These are phyloP conservation scores for Vanilla planifolia DNA, from an alignment of 106 monocot species.

Conservation along the genomic window DNA sequence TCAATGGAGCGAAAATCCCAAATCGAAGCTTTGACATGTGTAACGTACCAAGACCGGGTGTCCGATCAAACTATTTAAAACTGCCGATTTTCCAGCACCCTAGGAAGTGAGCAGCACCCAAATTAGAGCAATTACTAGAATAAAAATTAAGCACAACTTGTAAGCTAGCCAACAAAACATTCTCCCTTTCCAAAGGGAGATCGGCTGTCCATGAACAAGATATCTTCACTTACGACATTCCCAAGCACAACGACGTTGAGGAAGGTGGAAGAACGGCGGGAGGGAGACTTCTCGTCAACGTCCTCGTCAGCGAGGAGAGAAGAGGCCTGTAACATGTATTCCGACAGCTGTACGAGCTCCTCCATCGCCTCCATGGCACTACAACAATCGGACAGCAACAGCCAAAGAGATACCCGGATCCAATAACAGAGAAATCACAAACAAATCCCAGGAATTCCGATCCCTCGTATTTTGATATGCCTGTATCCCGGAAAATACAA, in stretches of 20 bases:
- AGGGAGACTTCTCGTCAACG: constrained; percentile 22
- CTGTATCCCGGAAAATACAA: no score
- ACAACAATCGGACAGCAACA: neutral
- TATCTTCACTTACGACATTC: constrained; percentile 43
- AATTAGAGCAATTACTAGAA: neutral
- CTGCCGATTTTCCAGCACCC: constrained; percentile 96
- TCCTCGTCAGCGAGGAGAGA: constrained; percentile 70
- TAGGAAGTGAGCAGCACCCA: constrained; percentile 14
- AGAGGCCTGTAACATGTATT: constrained; percentile 61
- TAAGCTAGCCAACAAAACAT: neutral
- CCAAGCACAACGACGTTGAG: constrained; percentile 66
- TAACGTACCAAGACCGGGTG: constrained; percentile 83
- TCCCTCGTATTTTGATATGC: no score
- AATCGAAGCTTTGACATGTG: neutral
- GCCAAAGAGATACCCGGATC: constrained; percentile 3
- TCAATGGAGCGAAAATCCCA: neutral
- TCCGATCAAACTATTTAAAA: constrained; percentile 90
- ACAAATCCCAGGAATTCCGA: neutral
- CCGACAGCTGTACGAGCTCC: constrained; percentile 49
- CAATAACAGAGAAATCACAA: neutral
- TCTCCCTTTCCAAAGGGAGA: no score
- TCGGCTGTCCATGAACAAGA: neutral
- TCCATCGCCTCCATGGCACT: constrained; percentile 56
- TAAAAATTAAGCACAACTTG: constrained; percentile 1
- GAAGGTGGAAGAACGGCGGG: constrained; percentile 42